Conservation (phyloP, 2,329 filamentous ascomycete genomes). For the Pleurostoma richardsiae region DNA sequence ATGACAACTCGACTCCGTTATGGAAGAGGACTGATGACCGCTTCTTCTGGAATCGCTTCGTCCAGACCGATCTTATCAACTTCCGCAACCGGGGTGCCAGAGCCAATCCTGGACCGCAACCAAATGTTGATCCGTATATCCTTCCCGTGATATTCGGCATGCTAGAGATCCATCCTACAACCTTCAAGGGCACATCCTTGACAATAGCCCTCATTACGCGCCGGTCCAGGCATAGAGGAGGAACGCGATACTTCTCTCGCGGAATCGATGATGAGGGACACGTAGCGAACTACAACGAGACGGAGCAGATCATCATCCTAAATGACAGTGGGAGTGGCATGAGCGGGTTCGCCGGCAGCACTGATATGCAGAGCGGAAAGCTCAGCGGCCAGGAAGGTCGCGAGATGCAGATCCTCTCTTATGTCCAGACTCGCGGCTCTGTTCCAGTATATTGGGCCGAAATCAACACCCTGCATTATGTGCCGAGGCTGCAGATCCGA, state of each 20-base stretch:
- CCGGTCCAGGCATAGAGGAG: slow-evolving; percentile 80
- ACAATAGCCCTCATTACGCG: slow-evolving; percentile 86
- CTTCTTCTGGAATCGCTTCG: slow-evolving; percentile 97
- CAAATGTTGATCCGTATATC: slow-evolving; percentile 83
- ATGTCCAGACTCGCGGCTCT: slow-evolving; percentile 93
- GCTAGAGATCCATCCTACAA: slow-evolving; percentile 83
- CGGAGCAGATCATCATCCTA: slow-evolving; percentile 84
- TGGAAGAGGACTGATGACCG: slow-evolving; percentile 94
- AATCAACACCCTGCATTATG: slow-evolving; percentile 88
- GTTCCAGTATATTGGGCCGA: slow-evolving; percentile 96
- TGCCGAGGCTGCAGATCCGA: slow-evolving; percentile 82
- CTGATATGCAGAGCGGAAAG: slow-evolving; percentile 71
- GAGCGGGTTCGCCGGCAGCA: slow-evolving; percentile 74
- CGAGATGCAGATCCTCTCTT: slow-evolving; percentile 86
- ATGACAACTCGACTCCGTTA: slow-evolving; percentile 65
- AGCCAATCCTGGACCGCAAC: slow-evolving; percentile 63
- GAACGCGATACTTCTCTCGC: slow-evolving; percentile 91
- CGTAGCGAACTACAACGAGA: slow-evolving; percentile 99
- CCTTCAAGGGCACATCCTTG: slow-evolving; percentile 76
- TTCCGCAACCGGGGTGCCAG: slow-evolving; percentile 65
- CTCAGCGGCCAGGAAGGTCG: slow-evolving; percentile 52
- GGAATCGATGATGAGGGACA: slow-evolving; percentile 90
- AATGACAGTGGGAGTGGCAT: slow-evolving; percentile 75
- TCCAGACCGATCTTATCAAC: slow-evolving; percentile 86
- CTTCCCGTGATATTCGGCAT: slow-evolving; percentile 95